These are phyloP conservation scores for Candida takata DNA, from an alignment of 805 yeast species.

Conservation along the genomic window DNA sequence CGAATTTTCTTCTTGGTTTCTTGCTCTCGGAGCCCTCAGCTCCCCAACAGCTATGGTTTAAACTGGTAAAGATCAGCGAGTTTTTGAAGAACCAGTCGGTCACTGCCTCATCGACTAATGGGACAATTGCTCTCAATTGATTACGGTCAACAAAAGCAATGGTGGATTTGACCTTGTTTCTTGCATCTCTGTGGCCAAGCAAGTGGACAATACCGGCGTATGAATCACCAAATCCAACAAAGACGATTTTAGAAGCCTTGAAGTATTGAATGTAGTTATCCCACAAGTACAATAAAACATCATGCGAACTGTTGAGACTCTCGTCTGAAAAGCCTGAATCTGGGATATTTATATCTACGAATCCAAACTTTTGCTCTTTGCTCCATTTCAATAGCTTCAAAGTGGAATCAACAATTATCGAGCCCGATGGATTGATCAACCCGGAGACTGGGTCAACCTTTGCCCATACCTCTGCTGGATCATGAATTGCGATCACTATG, in stretches of 20 bases:
- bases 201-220: conserved; percentile 82
- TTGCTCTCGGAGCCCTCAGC: conserved; percentile 41
- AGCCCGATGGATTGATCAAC: conserved; percentile 59
- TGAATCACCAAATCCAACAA: conserved; percentile 87
- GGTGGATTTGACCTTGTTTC: conserved; percentile 62
- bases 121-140: conserved; percentile 70
- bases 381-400: conserved; percentile 67
- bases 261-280: conserved; percentile 82
- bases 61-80: conserved; percentile 74
- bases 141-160: conserved; percentile 64
- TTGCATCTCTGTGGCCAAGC: conserved; percentile 70
- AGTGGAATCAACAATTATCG: conserved; percentile 73
- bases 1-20: conserved; percentile 84
- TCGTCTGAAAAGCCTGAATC: conserved; percentile 35
- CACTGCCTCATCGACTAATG: conserved; percentile 82
- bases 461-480: conserved; percentile 91
- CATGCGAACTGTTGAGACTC: conserved; percentile 62
- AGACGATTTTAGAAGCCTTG: conserved; percentile 59
- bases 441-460: conserved; percentile 76
- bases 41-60: conserved; percentile 78
- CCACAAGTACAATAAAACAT: conserved; percentile 74
- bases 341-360: conserved; percentile 80
- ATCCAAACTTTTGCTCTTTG: conserved; percentile 53
- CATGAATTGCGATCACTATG: conserved; percentile 71
- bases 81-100: conserved; percentile 88